Evolutionary conservation across 2,329 filamentous ascomycete genomes (phyloP), one percentile per base, ranked within the genome.

Genomic region (Colletotrichum eleusines): DNA sequence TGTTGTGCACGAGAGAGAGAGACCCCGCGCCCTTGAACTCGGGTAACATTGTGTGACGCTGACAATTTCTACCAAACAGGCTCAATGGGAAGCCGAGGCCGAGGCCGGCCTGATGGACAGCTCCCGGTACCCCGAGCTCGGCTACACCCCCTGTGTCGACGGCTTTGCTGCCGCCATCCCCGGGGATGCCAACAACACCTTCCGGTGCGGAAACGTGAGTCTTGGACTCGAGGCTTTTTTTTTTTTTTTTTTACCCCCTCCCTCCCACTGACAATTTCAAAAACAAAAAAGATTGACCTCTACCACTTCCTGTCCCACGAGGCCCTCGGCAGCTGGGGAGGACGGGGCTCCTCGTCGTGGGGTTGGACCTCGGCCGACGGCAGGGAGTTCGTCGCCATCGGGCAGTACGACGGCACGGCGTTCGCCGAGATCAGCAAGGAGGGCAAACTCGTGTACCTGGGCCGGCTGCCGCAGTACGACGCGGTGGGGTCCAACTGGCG

Each of bases 351-450:
- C 12, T 79, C 78, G 3, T 86, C 84, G 0, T 88, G 86, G 86
- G 86, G 86, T 7, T 87, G 86, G 86, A 86, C 84, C 0, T 83
- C 85, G 20, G 77, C 79, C 0, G 81, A 84, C 53, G 86, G 85
- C 33, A 85, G 87, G 28, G 87, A 89, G 72, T 88, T 89, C 65
- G 81, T 85, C 54, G 85, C 85, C 72, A 84, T 87, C 72, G 86
- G 84, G 1, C 87, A 88, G 74, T 82, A 82, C 38, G 86, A 89
- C 72, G 87, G 86, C 14, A 82, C 86, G 28, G 85, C 86, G 5
- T 88, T 88, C 73, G 83, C 84, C 46, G 86, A 89, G 75, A 82
- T 89, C 75, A 83, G 79, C 70, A 77, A 79, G 26, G 80, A 82
- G 66, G 86, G 86, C 66, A 86, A 86, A 74, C 79, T 88, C 33